Conservation (phyloP, 331 rosid species). For the Malus hybrid region DNA sequence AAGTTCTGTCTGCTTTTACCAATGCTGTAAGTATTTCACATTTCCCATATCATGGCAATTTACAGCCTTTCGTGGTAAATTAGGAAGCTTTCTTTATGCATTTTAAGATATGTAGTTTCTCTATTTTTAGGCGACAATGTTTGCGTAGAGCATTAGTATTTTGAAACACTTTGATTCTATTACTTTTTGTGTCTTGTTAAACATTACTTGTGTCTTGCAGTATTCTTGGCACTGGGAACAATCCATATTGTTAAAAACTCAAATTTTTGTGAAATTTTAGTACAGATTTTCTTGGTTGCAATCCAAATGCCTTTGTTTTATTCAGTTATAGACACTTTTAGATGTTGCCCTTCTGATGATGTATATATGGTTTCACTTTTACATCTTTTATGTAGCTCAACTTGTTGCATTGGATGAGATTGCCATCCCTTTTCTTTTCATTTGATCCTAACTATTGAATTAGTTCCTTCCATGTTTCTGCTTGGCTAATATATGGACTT, state of each 20-base stretch:
- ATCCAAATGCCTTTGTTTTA: not conserved
- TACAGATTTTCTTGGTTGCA: not conserved
- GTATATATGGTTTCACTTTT: not conserved
- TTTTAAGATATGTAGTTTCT: not conserved
- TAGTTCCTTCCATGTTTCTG: not conserved
- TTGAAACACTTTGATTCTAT: not conserved
- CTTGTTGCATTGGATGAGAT: not conserved
- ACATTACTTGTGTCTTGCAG: not conserved
- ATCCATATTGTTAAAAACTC: not conserved
- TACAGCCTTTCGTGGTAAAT: not conserved
- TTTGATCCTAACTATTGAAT: not conserved
- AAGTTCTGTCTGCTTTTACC: constrained; percentile 92
- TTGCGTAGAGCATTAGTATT: not conserved
- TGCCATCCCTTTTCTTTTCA: not conserved
- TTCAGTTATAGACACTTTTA: not conserved
- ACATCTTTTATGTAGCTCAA: not conserved
- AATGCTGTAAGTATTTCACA: constrained; percentile 77
- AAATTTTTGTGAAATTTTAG: no score
- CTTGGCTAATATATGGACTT: constrained; percentile 48
- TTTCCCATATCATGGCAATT: constrained; percentile 18
- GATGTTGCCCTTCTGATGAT: not conserved
- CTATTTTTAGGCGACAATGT: not conserved
- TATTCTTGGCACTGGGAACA: not conserved
- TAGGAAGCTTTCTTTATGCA: not conserved
- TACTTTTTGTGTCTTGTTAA: not conserved